Base-by-base conservation (phyloP, 805 yeast species). In the Myxozyma mucilagina region DNA sequence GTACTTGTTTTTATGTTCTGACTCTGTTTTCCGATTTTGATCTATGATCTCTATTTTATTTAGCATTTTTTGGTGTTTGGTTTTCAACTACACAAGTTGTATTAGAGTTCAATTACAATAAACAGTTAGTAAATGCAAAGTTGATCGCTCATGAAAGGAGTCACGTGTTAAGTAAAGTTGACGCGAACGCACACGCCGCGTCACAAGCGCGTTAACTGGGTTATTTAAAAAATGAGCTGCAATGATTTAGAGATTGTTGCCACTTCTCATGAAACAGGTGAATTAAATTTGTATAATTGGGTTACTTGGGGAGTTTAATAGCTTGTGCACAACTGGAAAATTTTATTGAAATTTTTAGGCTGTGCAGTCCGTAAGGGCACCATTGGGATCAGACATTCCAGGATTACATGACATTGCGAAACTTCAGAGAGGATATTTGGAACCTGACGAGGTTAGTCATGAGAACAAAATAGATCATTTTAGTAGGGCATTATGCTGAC, bases 371-470 rank as follows among this genome's bases (percentile, higher is more conserved):
- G 3, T 8, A 20, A 47, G 32, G 51, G 51, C 29, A 29, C 35
- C 41, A 8, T 32, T 47, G 41, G 35, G 51, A 14, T 32, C 51
- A 14, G 51, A 47, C 35, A 49, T 49, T 36, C 53, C 53, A 10
- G 53, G 38, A 20, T 49, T 43, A n/a, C 53, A 36, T 31, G 53
- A 49, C 13, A 49, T 49, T 18, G 43, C 43, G 14, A 35, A 36
- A 16, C 8, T 36, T 29, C 36, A 36, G 32, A 41, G 53, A 20
- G 43, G 43, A 16, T 49, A 49, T 34, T n/a, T 49, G 53, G 24
- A 20, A 16, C 53, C 31, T 7, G 43, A 20, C 14, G 43, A 49
- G 18, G 54, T 50, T 14, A 18, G 20, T 39, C 14, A 14, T n/a
- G 38, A 20, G 13, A 20, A 24, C n/a, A 35, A 18, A 18, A 16